Percentiles rank a stretch among this genome's conserved stretches.
Conservation (phyloP, 495 filamentous ascomycete species). For the Aspergillus biplanus region DNA sequence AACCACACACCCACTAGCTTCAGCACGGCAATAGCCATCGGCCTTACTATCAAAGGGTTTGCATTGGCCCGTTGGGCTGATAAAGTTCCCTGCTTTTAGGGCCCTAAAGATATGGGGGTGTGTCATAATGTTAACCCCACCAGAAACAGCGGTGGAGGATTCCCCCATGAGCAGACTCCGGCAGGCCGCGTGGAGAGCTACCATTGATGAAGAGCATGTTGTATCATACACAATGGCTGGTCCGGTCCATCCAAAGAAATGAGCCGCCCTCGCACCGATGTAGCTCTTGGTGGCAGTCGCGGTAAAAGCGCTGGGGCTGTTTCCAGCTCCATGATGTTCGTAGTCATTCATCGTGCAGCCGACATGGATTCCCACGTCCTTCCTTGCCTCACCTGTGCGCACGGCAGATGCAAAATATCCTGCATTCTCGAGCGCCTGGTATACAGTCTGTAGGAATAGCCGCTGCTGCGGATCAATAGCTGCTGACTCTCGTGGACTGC, state of each 20-base stretch:
- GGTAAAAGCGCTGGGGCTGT: constrained; percentile 39
- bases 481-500: constrained; percentile 42
- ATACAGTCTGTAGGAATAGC: constrained; percentile 46
- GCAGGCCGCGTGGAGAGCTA: constrained; percentile 42
- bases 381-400: constrained; percentile 12
- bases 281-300: constrained; percentile 36
- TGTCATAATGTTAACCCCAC: constrained; percentile 45
- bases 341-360: constrained; percentile 46
- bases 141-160: constrained; percentile 38
- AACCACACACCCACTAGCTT: constrained; percentile 63
- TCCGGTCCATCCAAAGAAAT: constrained; percentile 52
- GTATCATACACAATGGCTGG: constrained; percentile 47
- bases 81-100: constrained; percentile 35
- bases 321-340: constrained; percentile 34
- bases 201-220: constrained; percentile 46
- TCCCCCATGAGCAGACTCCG: constrained; percentile 36
- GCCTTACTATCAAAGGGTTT: constrained; percentile 71
- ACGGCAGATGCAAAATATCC: constrained; percentile 35
- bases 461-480: constrained; percentile 57
- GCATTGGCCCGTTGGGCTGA: constrained; percentile 50
- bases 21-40: constrained; percentile 74
- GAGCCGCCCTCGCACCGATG: constrained; percentile 33
- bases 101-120: constrained; percentile 34
- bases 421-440: constrained; percentile 50
- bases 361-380: too few relatives aligned